These are phyloP conservation scores for Alternaria triticimaculans DNA, from an alignment of 2,329 filamentous ascomycete genomes.

Conservation along the genomic window DNA sequence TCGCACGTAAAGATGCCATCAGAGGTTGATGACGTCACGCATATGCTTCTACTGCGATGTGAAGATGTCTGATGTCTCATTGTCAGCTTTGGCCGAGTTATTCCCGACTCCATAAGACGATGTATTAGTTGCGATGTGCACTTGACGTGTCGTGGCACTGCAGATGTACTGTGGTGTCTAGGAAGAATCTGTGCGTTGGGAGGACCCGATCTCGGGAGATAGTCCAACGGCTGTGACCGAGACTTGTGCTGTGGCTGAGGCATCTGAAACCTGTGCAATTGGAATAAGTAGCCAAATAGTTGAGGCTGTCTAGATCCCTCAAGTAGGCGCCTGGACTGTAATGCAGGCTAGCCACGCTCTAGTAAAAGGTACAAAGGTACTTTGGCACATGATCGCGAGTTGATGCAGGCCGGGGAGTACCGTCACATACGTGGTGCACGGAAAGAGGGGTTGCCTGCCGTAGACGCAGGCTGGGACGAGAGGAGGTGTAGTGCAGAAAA, in stretches of 20 bases:
- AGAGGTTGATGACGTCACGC: conserved; percentile 8
- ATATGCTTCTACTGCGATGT: background rate
- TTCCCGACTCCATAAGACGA: background rate
- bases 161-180: background rate
- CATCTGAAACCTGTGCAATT: background rate
- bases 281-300: background rate
- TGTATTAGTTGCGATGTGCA: background rate
- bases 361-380: conserved; percentile 2
- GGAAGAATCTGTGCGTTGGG: conserved; percentile 1
- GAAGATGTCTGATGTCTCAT: background rate
- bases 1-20: conserved; percentile 1
- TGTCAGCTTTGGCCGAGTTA: background rate
- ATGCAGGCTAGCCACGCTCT: background rate
- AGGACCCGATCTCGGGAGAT: background rate
- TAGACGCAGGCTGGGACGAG: conserved; percentile 11
- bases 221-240: background rate
- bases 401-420: conserved; percentile 19
- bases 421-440: conserved; percentile 18
- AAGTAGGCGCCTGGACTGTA: background rate
- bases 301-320: background rate
- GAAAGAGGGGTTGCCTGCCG: conserved; percentile 12
- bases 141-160: conserved; percentile 6
- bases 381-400: conserved; percentile 25
- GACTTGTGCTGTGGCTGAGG: background rate
- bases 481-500: conserved; percentile 4